Percentiles rank a stretch among this genome's conserved stretches.
Conservation (phyloP, 768 basidiomycete species). For the Lyophyllum semitale region DNA sequence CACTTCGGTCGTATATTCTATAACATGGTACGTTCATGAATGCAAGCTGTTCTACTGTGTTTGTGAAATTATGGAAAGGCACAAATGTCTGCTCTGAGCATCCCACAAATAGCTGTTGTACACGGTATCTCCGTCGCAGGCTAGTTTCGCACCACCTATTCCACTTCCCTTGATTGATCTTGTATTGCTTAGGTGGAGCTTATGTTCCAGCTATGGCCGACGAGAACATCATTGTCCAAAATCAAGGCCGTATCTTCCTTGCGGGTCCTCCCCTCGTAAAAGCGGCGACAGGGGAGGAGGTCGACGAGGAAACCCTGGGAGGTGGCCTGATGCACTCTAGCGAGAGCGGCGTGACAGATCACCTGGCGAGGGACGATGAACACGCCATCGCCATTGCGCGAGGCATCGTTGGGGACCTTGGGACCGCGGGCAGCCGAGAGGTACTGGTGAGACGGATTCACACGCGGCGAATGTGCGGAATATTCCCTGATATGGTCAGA, state of each 20-base stretch:
- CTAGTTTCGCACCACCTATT: constrained; percentile 15
- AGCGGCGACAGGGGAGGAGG: constrained; percentile 90
- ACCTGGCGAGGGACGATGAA: constrained; percentile 82
- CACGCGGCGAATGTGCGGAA: neutral
- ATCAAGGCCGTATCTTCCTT: constrained; percentile 92
- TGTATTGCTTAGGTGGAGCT: constrained; percentile 63
- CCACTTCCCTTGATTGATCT: neutral
- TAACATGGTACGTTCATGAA: constrained; percentile 70
- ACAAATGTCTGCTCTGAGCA: constrained; percentile 89
- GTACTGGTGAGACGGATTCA: constrained; percentile 43
- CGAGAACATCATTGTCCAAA: constrained; percentile 87
- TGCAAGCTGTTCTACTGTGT: neutral
- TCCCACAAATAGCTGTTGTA: constrained; percentile 90
- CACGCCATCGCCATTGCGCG: constrained; percentile 83
- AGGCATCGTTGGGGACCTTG: constrained; percentile 76
- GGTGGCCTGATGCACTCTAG: constrained; percentile 90
- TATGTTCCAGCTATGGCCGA: constrained; percentile 98
- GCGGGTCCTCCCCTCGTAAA: constrained; percentile 95
- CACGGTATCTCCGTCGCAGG: constrained; percentile 95
- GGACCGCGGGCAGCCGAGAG: constrained; percentile 55
- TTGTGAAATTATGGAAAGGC: constrained; percentile 47
- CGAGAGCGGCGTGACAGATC: constrained; percentile 90
- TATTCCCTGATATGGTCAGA: constrained; percentile 1
- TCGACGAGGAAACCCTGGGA: constrained; percentile 91
- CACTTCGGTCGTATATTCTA: constrained; percentile 98